Percentiles rank a stretch among this genome's conserved stretches.
Conservation (phyloP, 495 filamentous ascomycete species). For the Tuber melanosporum region DNA sequence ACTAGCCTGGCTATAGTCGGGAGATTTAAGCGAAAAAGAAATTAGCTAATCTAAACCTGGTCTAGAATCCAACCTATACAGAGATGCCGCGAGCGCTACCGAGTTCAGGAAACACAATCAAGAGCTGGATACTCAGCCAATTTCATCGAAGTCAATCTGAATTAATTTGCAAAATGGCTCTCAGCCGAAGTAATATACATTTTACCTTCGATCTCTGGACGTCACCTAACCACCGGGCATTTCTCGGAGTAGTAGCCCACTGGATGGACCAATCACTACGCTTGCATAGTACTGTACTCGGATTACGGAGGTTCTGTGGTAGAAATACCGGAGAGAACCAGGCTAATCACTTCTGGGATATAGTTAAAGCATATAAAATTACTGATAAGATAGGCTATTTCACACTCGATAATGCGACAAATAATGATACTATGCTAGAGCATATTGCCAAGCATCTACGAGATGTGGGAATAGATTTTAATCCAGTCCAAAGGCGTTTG, state of each 20-base stretch:
- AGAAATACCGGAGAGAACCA: slow-evolving; percentile 15
- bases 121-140: too few species aligned
- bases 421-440: slow-evolving; percentile 21
- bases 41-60: too few species aligned
- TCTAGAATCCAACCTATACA: too few species aligned
- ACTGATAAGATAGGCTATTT: slow-evolving; percentile 19
- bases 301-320: background rate
- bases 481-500: slow-evolving; percentile 15
- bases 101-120: too few species aligned
- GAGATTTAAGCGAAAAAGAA: too few species aligned
- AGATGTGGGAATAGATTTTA: slow-evolving; percentile 7
- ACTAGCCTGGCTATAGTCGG: too few species aligned
- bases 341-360: slow-evolving; percentile 8
- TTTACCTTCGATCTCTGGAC: background rate
- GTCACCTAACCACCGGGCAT: background rate
- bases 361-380: slow-evolving; percentile 25
- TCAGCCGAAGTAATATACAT: too few species aligned
- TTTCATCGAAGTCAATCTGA: too few species aligned
- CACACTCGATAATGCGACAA: slow-evolving; percentile 23
- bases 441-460: background rate
- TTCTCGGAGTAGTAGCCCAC: slow-evolving; percentile 6
- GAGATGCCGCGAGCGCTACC: too few species aligned
- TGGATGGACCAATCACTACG: background rate
- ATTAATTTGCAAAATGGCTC: too few species aligned
- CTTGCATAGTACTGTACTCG: background rate